Evolutionary conservation across 106 monocot species (phyloP).

Genomic region (Dendrobium huoshanense): DNA sequence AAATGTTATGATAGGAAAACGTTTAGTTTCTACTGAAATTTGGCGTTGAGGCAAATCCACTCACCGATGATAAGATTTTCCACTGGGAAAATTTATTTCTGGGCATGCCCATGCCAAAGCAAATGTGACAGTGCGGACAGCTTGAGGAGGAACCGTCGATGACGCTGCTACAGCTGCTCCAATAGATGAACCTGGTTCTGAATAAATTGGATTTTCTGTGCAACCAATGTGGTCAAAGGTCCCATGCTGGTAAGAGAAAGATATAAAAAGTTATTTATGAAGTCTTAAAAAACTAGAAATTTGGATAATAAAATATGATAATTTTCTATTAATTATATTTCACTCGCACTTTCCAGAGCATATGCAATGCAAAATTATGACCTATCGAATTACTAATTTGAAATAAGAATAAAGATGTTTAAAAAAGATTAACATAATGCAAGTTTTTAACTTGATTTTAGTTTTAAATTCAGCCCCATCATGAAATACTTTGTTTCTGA

Average conservation of each 20-base stretch:
- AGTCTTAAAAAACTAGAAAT: not conserved
- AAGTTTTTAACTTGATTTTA: no score
- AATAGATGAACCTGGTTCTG: slow-evolving; percentile 77
- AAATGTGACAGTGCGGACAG: slow-evolving; percentile 64
- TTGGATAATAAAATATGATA: not conserved
- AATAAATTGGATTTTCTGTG: slow-evolving; percentile 22
- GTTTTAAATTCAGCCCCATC: no score
- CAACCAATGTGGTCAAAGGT: slow-evolving; percentile 64
- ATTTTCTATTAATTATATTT: not conserved
- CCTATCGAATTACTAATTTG: not conserved
- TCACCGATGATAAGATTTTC: slow-evolving; percentile 78
- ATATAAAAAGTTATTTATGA: slow-evolving; percentile 13
- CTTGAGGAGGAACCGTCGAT: slow-evolving; percentile 49
- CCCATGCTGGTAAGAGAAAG: slow-evolving; percentile 52
- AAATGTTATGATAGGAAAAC: not conserved
- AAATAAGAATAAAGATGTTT: not conserved
- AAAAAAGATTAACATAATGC: not conserved
- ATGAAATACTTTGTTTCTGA: no score
- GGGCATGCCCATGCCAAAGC: slow-evolving; percentile 88
- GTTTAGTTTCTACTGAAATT: not conserved
- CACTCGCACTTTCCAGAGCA: not conserved
- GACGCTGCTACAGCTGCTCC: slow-evolving; percentile 92
- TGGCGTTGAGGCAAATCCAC: not conserved
- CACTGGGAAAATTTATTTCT: slow-evolving; percentile 68
- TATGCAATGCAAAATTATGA: not conserved